Evolutionary conservation across 1,139 yeast genomes (phyloP).

Genomic region (Sugiyamaella neomexicana): DNA sequence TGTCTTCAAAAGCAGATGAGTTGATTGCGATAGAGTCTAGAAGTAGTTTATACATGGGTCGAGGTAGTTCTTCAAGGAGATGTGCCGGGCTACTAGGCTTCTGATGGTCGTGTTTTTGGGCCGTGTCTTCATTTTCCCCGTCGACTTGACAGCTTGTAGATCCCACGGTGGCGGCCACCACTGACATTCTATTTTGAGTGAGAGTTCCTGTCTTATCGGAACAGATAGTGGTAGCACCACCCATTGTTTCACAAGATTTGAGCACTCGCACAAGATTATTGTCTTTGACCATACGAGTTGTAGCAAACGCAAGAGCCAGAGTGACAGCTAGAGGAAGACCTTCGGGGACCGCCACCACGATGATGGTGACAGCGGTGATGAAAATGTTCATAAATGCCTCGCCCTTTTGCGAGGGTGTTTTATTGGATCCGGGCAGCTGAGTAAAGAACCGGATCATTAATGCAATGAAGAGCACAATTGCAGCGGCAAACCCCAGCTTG

Average conservation of each 20-base stretch:
- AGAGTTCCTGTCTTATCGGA: conserved; percentile 97
- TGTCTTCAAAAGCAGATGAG: conserved; percentile 85
- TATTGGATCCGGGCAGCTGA: conserved; percentile 54
- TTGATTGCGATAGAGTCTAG: conserved; percentile 68
- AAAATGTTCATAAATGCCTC: conserved; percentile 78
- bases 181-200: conserved; percentile 89
- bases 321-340: conserved; percentile 97
- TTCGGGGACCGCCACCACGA: conserved; percentile 98
- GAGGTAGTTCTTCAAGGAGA: conserved; percentile 36
- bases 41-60: conserved; percentile 45
- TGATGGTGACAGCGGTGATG: conserved; percentile 86
- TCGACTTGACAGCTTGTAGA: conserved; percentile 39
- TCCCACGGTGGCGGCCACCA: conserved; percentile 74
- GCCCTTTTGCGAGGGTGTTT: conserved; percentile 74
- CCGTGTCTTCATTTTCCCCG: background rate
- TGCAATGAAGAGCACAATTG: conserved; percentile 72
- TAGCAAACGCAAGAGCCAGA: conserved; percentile 93
- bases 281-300: conserved; percentile 96
- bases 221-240: conserved; percentile 95
- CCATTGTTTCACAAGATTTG: conserved; percentile 97
- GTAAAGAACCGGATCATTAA: conserved; percentile 74
- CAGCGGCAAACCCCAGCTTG: conserved; percentile 86
- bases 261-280: conserved; percentile 93
- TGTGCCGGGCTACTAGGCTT: conserved; percentile 36
- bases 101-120: background rate